A percentile compares a stretch with the other conserved stretches of the same genome.
Conservation (phyloP, 1,284 basidiomycete species). For the Fistulinella cinereoalba region DNA sequence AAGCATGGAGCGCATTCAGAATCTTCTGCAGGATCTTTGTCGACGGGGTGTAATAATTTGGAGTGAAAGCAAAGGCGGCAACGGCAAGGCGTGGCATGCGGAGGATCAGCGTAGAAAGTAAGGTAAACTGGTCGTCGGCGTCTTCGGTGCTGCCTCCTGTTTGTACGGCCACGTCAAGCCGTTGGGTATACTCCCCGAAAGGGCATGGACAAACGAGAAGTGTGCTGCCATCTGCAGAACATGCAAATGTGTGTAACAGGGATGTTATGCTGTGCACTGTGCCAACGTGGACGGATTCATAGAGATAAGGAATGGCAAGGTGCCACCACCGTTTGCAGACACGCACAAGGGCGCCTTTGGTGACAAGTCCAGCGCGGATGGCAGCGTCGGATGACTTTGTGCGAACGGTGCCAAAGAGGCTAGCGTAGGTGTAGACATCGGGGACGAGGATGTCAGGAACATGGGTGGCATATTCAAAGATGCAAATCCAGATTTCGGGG, state of each 20-base stretch:
- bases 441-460: conserved; percentile 30
- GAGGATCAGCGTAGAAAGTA: conserved; percentile 22
- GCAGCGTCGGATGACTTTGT: conserved; percentile 5
- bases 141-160: conserved; percentile 10
- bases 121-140: conserved; percentile 3
- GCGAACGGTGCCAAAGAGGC: conserved; percentile 9
- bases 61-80: conserved; percentile 20
- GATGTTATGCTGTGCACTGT: conserved; percentile 21
- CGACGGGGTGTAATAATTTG: background rate
- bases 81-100: conserved; percentile 31
- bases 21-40: conserved; percentile 5
- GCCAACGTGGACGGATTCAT: conserved; percentile 32
- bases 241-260: conserved; percentile 23
- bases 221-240: conserved; percentile 9
- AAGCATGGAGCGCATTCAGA: conserved; percentile 15
- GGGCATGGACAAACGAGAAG: conserved; percentile 10
- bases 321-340: conserved; percentile 41
- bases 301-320: conserved; percentile 34
- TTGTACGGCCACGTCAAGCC: conserved; percentile 36
- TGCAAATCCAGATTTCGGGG: conserved; percentile 37
- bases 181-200: conserved; percentile 31
- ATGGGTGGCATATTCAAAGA: conserved; percentile 34
- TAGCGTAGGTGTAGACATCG: conserved; percentile 23
- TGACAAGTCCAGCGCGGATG: conserved; percentile 26
- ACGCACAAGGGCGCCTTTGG: conserved; percentile 35